These are phyloP conservation scores for Gloeopeniophorella convolvens DNA, from an alignment of 768 basidiomycete genomes.

Conservation along the genomic window DNA sequence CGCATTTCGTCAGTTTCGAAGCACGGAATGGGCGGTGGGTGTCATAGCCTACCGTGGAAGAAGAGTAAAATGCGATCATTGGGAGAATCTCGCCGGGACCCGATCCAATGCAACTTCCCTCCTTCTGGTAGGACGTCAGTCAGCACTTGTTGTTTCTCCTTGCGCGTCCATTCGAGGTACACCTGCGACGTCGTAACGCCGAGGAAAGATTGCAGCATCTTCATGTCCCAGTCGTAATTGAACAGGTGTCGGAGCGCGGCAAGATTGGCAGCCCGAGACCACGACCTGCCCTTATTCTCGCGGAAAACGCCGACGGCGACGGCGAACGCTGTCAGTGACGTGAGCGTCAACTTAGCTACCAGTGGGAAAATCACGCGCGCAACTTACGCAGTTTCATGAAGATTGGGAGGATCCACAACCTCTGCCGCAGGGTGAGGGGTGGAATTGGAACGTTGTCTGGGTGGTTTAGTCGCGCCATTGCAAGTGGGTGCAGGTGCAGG, in stretches of 20 bases:
- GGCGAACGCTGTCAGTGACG: neutral
- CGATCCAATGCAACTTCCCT: constrained; percentile 8
- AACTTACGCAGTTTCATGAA: neutral
- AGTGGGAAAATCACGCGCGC: no score
- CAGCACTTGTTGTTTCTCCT: neutral
- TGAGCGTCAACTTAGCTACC: neutral
- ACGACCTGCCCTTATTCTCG: constrained; percentile 4
- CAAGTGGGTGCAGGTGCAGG: no score
- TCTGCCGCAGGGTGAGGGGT: constrained; percentile 1
- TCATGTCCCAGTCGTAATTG: neutral
- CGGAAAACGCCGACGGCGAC: constrained; percentile 4
- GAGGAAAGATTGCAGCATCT: neutral
- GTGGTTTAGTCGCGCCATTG: neutral
- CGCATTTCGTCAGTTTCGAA: neutral
- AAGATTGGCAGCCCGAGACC: neutral
- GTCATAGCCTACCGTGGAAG: neutral
- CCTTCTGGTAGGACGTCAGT: neutral
- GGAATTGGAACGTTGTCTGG: neutral
- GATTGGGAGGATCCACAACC: neutral
- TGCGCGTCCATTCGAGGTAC: neutral
- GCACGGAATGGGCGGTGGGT: no score
- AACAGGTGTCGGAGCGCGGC: neutral
- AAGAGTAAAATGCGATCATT: constrained; percentile 1
- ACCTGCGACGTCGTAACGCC: neutral
- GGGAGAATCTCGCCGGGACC: constrained; percentile 3